Evolutionary conservation across 805 yeast species (phyloP), one percentile per base, ranked within the genome.

Genomic region (Ogataea saltuana): DNA sequence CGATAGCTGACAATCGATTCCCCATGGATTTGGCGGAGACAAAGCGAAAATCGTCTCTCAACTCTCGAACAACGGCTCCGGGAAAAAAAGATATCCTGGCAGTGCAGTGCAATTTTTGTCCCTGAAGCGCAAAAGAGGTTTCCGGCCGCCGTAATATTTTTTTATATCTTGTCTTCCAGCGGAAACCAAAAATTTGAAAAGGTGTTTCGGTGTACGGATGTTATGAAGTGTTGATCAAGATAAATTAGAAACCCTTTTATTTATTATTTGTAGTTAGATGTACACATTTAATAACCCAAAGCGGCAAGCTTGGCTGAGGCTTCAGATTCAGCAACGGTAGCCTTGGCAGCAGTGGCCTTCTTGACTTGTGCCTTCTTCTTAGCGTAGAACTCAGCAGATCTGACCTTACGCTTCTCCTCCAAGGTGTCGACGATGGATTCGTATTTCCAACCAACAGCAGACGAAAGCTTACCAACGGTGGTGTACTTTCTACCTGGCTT

Each of bases 401-500:
- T 89, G 72, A 90, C 95, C 85, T 88, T 90, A 81, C 99, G 87
- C 90, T 95, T 91, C 77, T 89, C 97, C 83, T 93, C 99, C 72
- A 93, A 87, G 72, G 90, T 83, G 70, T 88, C 88, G 65, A 93
- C 99, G 70, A 93, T 84, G 58, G 93, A 89, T 79, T 90, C 95
- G 95, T 93, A 93, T 79, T 90, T 93, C 99, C 99, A 93, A 74
- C 99, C 99, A 64, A 93, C 97, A 68, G 96, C 83, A 65, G 93
- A 75, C 61, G 96, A 85, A 73, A 93, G 83, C 74, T 93, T 89
- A 73, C 96, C 96, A 65, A 93, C 88, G 59, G 97, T 88, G 77
- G 97, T 88, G 96, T 85, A 93, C 80, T 93, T 93, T 86, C 99
- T 89, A 75, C 99, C 99, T 74, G 89, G 98, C 80, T 89, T 90